Conservation (phyloP, 1,284 basidiomycete genomes). For the Sphagnurus paluster region DNA sequence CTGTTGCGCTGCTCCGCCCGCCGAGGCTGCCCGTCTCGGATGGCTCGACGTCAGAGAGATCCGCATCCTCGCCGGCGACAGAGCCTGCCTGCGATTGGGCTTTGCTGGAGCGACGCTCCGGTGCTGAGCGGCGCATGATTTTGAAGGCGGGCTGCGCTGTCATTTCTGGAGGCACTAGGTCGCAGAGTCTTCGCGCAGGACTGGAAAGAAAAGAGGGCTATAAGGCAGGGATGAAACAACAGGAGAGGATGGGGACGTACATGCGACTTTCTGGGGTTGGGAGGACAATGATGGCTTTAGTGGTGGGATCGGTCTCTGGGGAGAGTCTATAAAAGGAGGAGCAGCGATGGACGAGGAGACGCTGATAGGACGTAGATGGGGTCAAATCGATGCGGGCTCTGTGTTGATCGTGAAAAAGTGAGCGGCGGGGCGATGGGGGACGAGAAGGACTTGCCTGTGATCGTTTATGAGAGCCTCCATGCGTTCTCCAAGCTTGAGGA, state of each 20-base stretch:
- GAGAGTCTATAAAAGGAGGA: constrained; percentile 72
- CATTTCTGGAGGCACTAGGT: constrained; percentile 77
- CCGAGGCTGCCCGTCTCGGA: constrained; percentile 77
- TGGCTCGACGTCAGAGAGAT: constrained; percentile 73
- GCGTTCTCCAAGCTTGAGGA: constrained; percentile 78
- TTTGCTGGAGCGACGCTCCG: constrained; percentile 49
- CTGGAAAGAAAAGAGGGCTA: constrained; percentile 35
- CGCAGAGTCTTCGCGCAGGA: constrained; percentile 64
- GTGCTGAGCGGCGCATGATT: constrained; percentile 71
- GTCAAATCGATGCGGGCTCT: constrained; percentile 64
- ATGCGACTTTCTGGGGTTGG: constrained; percentile 66
- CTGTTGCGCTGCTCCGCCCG: constrained; percentile 61
- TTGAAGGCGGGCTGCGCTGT: constrained; percentile 72
- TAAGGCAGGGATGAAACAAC: neutral
- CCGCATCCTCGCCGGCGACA: constrained; percentile 68
- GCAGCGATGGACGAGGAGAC: constrained; percentile 80
- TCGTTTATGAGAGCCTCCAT: constrained; percentile 79
- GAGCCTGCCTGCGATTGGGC: constrained; percentile 65
- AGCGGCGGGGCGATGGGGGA: constrained; percentile 5
- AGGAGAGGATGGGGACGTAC: constrained; percentile 43
- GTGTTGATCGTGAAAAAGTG: constrained; percentile 10
- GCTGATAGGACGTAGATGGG: constrained; percentile 76
- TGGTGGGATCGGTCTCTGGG: constrained; percentile 64
- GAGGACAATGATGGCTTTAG: constrained; percentile 60
- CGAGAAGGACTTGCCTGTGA: constrained; percentile 45